Base-by-base conservation (phyloP, 345 rosid genomes). In the Brassica incana region DNA sequence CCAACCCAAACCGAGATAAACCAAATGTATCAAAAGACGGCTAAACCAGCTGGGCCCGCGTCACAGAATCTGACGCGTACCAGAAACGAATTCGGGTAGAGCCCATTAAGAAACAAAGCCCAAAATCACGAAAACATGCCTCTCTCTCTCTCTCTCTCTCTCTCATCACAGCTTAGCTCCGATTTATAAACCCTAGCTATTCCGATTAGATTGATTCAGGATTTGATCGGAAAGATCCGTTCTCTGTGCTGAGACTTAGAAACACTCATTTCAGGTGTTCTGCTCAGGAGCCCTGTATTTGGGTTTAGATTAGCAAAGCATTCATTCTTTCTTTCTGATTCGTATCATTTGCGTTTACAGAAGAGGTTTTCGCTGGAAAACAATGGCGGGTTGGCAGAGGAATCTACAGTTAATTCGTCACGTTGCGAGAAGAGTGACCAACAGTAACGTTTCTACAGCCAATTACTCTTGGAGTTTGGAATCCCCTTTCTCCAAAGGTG, bases 351-450 rank as follows among this genome's bases (percentile, higher is more conserved):
- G 52, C 6, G 2, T 80, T 35, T 35, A 8, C 74, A 45, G 20
- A 65, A 8, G 29, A 50, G 74, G 4, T 43, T 65, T 65, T 29
- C 23, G 48, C 18, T 40, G 38, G 36, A n/a, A 23, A 76, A 74
- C 35, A 78, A 90, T 90, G 98, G 90, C 85, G 82, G 90, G 87
- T 15, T 90, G 97, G 97, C 94, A 85, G 83, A 87, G 90, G 78
- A 82, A 88, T 81, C 76, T 94, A 40, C 96, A 85, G 77, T 73
- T 74, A 1, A 36, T 89, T 80, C 87, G 86, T 67, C 90, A 81
- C 50, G 82, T 85, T 68, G 86, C 84, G 65, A 88, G 77, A 71
- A 81, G 83, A 64, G 84, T 81, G 73, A 89, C 65, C 74, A 77
- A 70, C 14, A 72, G 59, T 71, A 69, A 74, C 82, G 78, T 76